Percentiles rank a stretch among this genome's conserved stretches.
Evolutionary conservation across 352 stramenopile species (phyloP).

Genomic region (Pythium biforme): DNA sequence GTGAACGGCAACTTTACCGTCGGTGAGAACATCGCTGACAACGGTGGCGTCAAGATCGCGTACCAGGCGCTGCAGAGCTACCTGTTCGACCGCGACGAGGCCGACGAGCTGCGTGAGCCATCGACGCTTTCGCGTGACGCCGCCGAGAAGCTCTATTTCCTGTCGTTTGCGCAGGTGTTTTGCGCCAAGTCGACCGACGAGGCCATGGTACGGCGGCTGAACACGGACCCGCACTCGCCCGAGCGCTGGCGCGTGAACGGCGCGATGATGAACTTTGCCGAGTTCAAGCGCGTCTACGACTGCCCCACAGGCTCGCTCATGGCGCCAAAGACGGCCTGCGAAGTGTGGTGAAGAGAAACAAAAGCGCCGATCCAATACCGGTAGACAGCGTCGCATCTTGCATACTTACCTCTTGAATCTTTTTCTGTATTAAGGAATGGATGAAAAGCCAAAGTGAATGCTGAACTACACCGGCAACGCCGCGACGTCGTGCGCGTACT

Average conservation of each 20-base stretch:
- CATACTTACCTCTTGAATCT: too few species aligned
- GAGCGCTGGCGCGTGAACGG: conserved; percentile 78
- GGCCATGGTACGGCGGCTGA: conserved; percentile 44
- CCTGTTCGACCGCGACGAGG: conserved; percentile 32
- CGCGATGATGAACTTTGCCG: conserved; percentile 69
- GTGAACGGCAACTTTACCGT: conserved; percentile 82
- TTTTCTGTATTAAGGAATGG: too few species aligned
- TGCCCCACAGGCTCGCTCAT: conserved; percentile 56
- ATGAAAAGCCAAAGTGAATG: neutral
- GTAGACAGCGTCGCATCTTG: neutral
- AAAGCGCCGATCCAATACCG: neutral
- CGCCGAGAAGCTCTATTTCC: conserved; percentile 69
- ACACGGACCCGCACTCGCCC: conserved; percentile 63
- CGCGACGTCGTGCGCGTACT: conserved; percentile 15
- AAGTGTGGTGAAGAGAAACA: conserved; percentile 57
- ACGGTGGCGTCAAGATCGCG: conserved; percentile 73
- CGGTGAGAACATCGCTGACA: conserved; percentile 84
- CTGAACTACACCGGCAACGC: conserved; percentile 18
- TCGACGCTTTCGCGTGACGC: conserved; percentile 22
- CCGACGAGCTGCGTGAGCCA: conserved; percentile 19
- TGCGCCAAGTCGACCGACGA: conserved; percentile 66
- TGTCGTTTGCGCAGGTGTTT: conserved; percentile 75
- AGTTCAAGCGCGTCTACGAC: conserved; percentile 63
- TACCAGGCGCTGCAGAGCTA: conserved; percentile 57
- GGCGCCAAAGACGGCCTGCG: conserved; percentile 69